A percentile compares a stretch with the other conserved stretches of the same genome.
Evolutionary conservation across 768 basidiomycete genomes (phyloP).

Genomic region (Serendipita sp.): DNA sequence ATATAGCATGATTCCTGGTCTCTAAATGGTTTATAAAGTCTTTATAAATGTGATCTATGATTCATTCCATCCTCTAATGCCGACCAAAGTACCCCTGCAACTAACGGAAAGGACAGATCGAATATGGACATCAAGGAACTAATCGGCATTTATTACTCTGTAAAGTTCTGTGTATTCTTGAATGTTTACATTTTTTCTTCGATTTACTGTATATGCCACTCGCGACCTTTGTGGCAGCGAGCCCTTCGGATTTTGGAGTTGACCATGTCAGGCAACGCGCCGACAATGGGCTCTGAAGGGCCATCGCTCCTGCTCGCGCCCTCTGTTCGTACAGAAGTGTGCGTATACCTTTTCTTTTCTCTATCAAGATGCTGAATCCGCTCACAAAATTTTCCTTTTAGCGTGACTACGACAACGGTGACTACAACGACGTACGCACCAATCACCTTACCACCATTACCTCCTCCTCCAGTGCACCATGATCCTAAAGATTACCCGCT

Average conservation of each 20-base stretch:
- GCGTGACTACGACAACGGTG: slow-evolving; percentile 81
- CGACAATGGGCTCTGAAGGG: not conserved
- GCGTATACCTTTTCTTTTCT: not conserved
- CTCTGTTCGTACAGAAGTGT: slow-evolving; percentile 6
- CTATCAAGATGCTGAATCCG: not conserved
- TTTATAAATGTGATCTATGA: too few relatives aligned
- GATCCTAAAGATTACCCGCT: slow-evolving; percentile 71
- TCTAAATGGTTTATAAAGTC: too few relatives aligned
- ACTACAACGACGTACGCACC: slow-evolving; percentile 83
- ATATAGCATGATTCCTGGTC: too few relatives aligned
- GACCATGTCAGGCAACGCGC: not conserved
- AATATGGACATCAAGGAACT: too few relatives aligned
- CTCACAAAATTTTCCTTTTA: slow-evolving; percentile 21
- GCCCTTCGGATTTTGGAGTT: not conserved
- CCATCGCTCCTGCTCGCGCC: not conserved
- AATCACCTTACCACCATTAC: slow-evolving; percentile 63
- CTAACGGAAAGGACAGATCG: too few relatives aligned
- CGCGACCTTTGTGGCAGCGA: too few relatives aligned
- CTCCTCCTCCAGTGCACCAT: slow-evolving; percentile 52
- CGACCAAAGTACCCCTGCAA: too few relatives aligned
- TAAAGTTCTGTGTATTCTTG: too few relatives aligned
- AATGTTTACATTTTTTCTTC: too few relatives aligned
- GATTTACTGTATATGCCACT: too few relatives aligned
- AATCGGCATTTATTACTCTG: too few relatives aligned
- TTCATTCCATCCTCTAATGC: too few relatives aligned